Evolutionary conservation across 306 rosid genomes (phyloP).

Genomic region (Malus asiatica): DNA sequence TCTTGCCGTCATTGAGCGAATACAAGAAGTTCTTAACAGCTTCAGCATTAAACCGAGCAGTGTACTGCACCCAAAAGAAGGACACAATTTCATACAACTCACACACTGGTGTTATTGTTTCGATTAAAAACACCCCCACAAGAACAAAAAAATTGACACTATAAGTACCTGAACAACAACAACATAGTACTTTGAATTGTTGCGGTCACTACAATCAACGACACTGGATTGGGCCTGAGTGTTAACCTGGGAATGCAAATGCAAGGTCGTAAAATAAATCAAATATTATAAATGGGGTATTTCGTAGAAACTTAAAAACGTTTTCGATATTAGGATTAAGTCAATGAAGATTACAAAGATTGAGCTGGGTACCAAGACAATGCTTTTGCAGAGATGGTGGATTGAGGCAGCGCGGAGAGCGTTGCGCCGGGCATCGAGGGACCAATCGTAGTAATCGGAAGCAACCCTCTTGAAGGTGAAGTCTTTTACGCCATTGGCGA

Average conservation of each 20-base stretch:
- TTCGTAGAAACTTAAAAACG: too few species aligned
- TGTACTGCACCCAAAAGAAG: constrained; percentile 35
- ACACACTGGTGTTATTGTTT: not conserved
- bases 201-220: constrained; percentile 66
- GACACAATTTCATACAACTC: not conserved
- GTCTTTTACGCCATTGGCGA: constrained; percentile 39
- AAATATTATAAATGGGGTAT: not conserved
- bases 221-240: constrained; percentile 69
- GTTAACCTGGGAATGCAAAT: constrained; percentile 38
- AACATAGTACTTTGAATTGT: constrained; percentile 76
- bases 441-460: constrained; percentile 68
- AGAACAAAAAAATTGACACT: not conserved
- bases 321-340: too few species aligned
- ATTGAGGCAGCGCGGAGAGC: constrained; percentile 60
- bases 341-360: not conserved
- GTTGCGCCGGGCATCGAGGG: constrained; percentile 71
- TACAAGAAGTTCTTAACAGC: constrained; percentile 46
- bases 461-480: constrained; percentile 74
- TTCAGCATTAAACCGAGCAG: constrained; percentile 50
- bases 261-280: not conserved
- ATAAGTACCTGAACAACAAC: constrained; percentile 57
- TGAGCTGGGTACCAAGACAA: constrained; percentile 46
- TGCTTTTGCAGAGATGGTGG: constrained; percentile 92
- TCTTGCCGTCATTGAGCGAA: constrained; percentile 41
- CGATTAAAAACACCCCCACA: not conserved